Conservation (phyloP, 768 basidiomycete species). For the Tricholoma sp. region DNA sequence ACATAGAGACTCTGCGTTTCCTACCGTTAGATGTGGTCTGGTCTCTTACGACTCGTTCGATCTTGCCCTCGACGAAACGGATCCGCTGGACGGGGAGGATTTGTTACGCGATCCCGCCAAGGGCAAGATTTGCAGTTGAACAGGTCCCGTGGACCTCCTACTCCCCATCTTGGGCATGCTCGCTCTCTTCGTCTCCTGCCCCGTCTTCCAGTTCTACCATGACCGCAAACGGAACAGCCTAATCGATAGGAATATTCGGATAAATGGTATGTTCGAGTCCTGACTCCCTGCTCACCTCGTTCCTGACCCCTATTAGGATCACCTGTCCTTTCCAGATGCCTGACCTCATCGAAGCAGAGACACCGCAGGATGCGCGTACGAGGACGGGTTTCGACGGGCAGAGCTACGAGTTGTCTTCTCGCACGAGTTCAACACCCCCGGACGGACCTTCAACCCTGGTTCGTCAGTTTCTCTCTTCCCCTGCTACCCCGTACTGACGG, state of each 20-base stretch:
- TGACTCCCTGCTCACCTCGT: too few relatives aligned
- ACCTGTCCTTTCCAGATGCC: constrained; percentile 54
- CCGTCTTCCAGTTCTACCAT: constrained; percentile 52
- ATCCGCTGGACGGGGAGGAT: constrained; percentile 71
- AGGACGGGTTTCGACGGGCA: constrained; percentile 71
- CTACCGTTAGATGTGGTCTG: constrained; percentile 31
- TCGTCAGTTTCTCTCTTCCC: too few relatives aligned
- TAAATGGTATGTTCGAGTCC: constrained; percentile 50
- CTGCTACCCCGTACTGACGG: constrained; percentile 33
- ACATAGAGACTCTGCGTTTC: constrained; percentile 15
- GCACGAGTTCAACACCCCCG: constrained; percentile 66
- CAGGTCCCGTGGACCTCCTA: constrained; percentile 52
- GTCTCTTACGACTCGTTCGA: constrained; percentile 73
- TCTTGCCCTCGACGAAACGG: constrained; percentile 49
- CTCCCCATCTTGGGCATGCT: constrained; percentile 58
- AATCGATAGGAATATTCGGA: constrained; percentile 58
- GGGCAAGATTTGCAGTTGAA: constrained; percentile 30
- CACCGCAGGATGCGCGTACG: constrained; percentile 52
- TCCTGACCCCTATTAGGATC: constrained; percentile 51
- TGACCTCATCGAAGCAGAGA: constrained; percentile 62
- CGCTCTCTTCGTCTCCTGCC: constrained; percentile 77
- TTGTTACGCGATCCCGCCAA: constrained; percentile 56
- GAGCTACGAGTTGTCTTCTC: constrained; percentile 62
- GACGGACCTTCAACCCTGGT: constrained; percentile 25
- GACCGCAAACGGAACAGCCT: constrained; percentile 31